These are phyloP conservation scores for Penicillium lagena DNA, from an alignment of 495 filamentous ascomycete genomes.

Conservation along the genomic window DNA sequence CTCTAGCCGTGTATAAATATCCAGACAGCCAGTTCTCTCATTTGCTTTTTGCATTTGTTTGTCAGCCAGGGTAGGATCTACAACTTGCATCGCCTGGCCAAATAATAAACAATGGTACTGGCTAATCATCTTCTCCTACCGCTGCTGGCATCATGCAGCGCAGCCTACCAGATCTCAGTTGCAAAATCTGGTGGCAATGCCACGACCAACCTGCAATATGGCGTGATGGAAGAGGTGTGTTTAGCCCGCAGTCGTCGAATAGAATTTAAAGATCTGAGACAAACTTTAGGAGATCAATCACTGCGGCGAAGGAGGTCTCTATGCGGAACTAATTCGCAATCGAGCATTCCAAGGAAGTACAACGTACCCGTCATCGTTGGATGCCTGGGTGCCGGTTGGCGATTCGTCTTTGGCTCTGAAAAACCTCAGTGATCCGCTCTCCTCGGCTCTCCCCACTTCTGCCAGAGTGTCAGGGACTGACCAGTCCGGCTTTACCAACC, in stretches of 20 bases:
- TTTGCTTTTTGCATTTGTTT: no score
- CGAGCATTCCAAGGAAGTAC: conserved; percentile 58
- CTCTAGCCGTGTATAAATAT: no score
- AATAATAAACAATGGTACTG: conserved; percentile 12
- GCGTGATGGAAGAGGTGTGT: conserved; percentile 51
- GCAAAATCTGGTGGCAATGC: conserved; percentile 44
- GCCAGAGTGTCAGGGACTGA: conserved; percentile 46
- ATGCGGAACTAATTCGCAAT: conserved; percentile 68
- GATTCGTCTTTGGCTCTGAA: conserved; percentile 46
- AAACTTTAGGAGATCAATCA: conserved; percentile 59
- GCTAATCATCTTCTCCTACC: conserved; percentile 19
- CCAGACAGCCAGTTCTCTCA: no score
- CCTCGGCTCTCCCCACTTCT: conserved; percentile 53
- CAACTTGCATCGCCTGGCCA: neutral
- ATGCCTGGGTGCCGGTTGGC: conserved; percentile 48
- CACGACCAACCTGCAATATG: conserved; percentile 48
- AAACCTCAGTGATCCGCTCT: conserved; percentile 48
- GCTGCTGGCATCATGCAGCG: conserved; percentile 19
- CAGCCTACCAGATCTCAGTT: conserved; percentile 32
- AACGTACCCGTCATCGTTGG: conserved; percentile 38
- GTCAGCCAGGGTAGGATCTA: conserved; percentile 2
- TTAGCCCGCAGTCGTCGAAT: neutral
- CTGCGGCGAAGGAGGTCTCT: conserved; percentile 69
- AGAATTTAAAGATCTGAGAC: conserved; percentile 1
- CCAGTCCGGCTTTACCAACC: conserved; percentile 48